A percentile compares a stretch with the other conserved stretches of the same genome.
phyloP scores from a whole-genome alignment of 352 stramenopile species.

The Globisporangium barbulae region DNA sequence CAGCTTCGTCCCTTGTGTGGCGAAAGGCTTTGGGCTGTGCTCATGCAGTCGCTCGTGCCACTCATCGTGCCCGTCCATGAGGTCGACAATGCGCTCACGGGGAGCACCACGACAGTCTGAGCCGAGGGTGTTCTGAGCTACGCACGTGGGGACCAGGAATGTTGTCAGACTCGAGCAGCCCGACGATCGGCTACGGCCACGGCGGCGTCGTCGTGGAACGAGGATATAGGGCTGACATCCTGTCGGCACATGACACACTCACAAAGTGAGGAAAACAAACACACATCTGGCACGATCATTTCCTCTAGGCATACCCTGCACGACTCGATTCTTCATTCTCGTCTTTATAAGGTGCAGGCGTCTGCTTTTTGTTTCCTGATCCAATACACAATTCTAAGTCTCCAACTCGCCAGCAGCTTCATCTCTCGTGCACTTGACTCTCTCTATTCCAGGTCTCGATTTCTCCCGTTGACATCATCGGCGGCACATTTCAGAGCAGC shows the following conservation, averaged over 20 bases:
- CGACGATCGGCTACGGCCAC: no score
- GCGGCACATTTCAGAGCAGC: neutral
- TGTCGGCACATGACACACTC: neutral
- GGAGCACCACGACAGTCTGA: no score
- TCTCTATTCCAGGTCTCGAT: neutral
- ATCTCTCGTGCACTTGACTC: neutral
- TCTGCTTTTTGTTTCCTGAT: constrained; percentile 7
- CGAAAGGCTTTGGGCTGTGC: no score
- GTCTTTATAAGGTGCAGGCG: neutral
- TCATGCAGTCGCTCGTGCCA: no score
- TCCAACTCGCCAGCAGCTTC: constrained; percentile 1
- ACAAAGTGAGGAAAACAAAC: neutral
- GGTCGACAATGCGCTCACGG: no score
- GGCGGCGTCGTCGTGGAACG: no score
- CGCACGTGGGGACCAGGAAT: no score
- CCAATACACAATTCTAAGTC: constrained; percentile 13
- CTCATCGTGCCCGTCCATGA: no score
- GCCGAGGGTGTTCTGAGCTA: no score
- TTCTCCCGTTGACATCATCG: neutral
- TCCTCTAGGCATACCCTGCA: neutral
- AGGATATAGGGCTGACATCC: neutral
- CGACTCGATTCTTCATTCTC: constrained; percentile 4
- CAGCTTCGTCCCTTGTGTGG: no score
- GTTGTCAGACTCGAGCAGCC: no score
- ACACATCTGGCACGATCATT: neutral